These are phyloP conservation scores for Oryza glumipatula DNA, from an alignment of 176 grass and related monocot species.

Conservation along the genomic window DNA sequence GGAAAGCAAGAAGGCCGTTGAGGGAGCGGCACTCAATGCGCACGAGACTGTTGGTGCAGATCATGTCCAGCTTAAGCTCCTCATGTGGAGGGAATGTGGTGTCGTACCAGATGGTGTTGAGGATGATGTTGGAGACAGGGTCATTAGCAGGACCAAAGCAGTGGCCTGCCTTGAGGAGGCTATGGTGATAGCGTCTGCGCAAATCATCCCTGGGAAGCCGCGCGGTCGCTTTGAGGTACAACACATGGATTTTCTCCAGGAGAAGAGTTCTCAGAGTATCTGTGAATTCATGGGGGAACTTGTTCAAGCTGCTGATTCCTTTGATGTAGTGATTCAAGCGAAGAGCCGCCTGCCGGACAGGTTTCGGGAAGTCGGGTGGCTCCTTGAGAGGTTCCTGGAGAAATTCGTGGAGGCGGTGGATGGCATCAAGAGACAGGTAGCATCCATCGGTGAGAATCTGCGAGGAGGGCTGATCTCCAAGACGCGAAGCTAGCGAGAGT, in stretches of 20 bases:
- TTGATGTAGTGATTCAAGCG: too few species aligned
- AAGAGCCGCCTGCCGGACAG: neutral
- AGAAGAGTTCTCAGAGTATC: neutral
- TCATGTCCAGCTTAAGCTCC: neutral
- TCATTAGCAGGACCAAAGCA: neutral
- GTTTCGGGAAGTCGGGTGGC: too few species aligned
- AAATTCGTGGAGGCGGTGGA: neutral
- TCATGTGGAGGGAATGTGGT: neutral
- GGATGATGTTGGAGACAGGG: slow-evolving; percentile 24
- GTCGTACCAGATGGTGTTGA: slow-evolving; percentile 39
- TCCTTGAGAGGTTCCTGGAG: neutral
- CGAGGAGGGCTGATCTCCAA: neutral
- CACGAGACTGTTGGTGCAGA: neutral
- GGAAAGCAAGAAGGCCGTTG: neutral
- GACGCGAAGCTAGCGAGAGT: neutral
- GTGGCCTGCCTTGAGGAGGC: slow-evolving; percentile 32
- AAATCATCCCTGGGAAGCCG: neutral
- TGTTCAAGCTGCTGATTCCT: neutral
- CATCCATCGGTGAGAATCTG: neutral
- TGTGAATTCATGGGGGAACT: neutral
- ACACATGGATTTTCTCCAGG: neutral
- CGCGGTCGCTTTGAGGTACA: slow-evolving; percentile 16
- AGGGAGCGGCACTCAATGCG: neutral
- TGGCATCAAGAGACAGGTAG: neutral
- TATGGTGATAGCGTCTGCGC: neutral